These are phyloP conservation scores for Erythrobasidium yunnanense DNA, from an alignment of 768 basidiomycete species.

Conservation along the genomic window DNA sequence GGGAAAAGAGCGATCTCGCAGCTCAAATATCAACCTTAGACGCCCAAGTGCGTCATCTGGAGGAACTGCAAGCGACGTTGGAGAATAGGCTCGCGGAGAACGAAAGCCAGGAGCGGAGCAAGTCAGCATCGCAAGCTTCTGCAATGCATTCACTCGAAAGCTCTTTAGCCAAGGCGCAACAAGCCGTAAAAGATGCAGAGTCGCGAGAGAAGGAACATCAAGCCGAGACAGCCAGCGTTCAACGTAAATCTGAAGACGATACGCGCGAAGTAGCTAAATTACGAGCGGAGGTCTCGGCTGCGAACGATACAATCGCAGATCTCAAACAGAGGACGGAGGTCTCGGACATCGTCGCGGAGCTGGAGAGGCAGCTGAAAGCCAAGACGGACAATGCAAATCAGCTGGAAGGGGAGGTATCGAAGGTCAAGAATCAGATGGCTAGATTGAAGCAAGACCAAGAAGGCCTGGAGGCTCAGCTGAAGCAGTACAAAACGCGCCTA, in stretches of 20 bases:
- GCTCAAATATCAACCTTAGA: neutral
- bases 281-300: neutral
- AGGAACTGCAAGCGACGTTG: constrained; percentile 1
- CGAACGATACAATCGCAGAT: neutral
- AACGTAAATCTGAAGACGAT: constrained; percentile 3
- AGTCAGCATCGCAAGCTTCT: neutral
- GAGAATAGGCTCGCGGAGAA: neutral
- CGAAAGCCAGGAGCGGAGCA: neutral
- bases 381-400: constrained; percentile 24
- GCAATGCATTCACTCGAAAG: neutral
- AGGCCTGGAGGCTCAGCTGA: neutral
- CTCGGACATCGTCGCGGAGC: constrained; percentile 6
- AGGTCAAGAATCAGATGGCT: neutral
- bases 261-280: neutral
- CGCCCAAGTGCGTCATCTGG: neutral
- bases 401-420: constrained; percentile 24
- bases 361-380: constrained; percentile 18
- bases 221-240: neutral
- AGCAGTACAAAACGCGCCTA: neutral
- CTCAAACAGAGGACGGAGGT: constrained; percentile 7
- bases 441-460: constrained; percentile 7
- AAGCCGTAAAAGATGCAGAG: neutral
- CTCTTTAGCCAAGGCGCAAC: constrained; percentile 5
- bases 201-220: neutral
- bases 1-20: constrained; percentile 14